Evolutionary conservation across 1,139 yeast genomes (phyloP).

Genomic region (Sugiyamaella neomexicana): DNA sequence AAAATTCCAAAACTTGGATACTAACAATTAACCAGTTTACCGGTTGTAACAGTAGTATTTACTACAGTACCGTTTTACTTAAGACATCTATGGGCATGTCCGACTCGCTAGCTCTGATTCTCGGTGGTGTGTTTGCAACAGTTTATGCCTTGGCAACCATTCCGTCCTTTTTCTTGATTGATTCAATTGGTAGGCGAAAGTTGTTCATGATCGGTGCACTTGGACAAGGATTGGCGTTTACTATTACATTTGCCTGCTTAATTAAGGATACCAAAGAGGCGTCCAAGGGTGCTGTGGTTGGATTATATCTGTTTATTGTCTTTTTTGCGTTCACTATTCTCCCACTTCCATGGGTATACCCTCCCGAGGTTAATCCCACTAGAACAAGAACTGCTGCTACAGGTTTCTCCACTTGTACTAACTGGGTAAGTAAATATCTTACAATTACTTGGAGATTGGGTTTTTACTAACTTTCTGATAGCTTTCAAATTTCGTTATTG

Average conservation of each 20-base stretch:
- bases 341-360: conserved; percentile 48
- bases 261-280: conserved; percentile 46
- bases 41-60: conserved; percentile 66
- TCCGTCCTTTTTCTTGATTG: conserved; percentile 48
- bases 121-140: conserved; percentile 62
- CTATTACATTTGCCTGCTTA: conserved; percentile 66
- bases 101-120: conserved; percentile 53
- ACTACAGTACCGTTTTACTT: conserved; percentile 46
- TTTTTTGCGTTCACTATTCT: conserved; percentile 58
- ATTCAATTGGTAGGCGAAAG: conserved; percentile 67
- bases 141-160: conserved; percentile 56
- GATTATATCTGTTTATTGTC: conserved; percentile 56
- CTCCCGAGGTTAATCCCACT: conserved; percentile 50
- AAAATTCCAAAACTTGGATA: no score
- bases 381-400: conserved; percentile 55
- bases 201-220: conserved; percentile 47
- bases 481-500: conserved; percentile 50
- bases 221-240: conserved; percentile 58
- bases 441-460: no score
- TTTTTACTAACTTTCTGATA: conserved; percentile 21
- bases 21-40: conserved; percentile 50
- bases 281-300: conserved; percentile 48
- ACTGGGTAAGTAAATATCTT: conserved; percentile 39
- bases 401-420: conserved; percentile 57
- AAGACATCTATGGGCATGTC: conserved; percentile 49